Evolutionary conservation across 2,329 filamentous ascomycete genomes (phyloP).

Genomic region (Plectosphaerella plurivora): DNA sequence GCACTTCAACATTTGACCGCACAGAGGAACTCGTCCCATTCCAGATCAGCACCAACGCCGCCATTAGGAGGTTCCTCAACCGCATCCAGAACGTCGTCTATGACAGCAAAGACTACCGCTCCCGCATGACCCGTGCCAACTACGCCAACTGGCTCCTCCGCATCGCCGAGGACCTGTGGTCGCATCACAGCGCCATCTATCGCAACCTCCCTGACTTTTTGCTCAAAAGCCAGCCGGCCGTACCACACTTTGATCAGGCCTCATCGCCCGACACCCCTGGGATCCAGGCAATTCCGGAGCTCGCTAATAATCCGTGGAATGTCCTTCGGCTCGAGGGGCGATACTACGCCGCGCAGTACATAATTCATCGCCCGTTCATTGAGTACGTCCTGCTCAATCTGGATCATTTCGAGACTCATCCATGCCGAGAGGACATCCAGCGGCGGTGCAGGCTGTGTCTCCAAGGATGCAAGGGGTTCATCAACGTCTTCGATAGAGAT

Average conservation of each 20-base stretch:
- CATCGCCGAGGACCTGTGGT: conserved; percentile 18
- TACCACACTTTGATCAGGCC: not conserved
- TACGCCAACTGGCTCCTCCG: conserved; percentile 20
- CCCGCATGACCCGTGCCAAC: conserved; percentile 13
- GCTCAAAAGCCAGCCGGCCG: conserved; percentile 9
- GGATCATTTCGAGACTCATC: conserved; percentile 16
- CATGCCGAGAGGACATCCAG: conserved; percentile 14
- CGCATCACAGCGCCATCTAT: conserved; percentile 20
- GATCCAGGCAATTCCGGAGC: conserved; percentile 7
- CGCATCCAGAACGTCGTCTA: conserved; percentile 23
- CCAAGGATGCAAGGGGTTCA: conserved; percentile 18
- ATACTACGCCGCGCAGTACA: conserved; percentile 24
- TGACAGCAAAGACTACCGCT: conserved; percentile 18
- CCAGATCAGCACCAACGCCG: conserved; percentile 23
- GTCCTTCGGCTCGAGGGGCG: conserved; percentile 19
- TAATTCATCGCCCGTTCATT: conserved; percentile 23
- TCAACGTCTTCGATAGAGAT: conserved; percentile 21
- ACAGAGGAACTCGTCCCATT: conserved; percentile 21
- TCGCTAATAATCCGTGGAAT: conserved; percentile 23
- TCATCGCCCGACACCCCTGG: conserved; percentile 5
- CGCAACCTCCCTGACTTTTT: conserved; percentile 20
- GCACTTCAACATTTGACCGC: not conserved
- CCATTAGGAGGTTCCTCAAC: conserved; percentile 22
- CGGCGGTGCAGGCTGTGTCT: conserved; percentile 16
- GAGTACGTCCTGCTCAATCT: conserved; percentile 21